phyloP scores from a whole-genome alignment of 257 asterid genomes.

The Eucommia ulmoides region DNA sequence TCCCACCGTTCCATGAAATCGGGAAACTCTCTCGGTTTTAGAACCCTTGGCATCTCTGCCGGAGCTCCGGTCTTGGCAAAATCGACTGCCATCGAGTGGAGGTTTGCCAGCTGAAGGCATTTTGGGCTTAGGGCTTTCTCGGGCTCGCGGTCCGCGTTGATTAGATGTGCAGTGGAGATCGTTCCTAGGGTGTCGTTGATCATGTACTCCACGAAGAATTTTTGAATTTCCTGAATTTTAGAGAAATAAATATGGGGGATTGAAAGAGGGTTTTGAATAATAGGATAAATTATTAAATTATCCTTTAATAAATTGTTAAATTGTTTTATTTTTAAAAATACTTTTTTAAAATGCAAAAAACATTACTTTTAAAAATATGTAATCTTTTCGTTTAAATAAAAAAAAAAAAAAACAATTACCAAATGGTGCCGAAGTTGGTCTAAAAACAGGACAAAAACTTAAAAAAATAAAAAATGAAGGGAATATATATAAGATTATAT shows the following conservation, averaged over 20 bases:
- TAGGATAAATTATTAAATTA: no score
- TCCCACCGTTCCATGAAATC: constrained; percentile 94
- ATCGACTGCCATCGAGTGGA: constrained; percentile 98
- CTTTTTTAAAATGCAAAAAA: no score
- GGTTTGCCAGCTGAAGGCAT: constrained; percentile 77
- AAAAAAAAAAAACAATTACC: no score
- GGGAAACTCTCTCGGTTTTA: constrained; percentile 73
- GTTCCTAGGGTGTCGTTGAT: constrained; percentile 75
- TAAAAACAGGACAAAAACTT: no score
- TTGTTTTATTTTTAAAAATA: no score
- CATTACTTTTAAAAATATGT: no score
- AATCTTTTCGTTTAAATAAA: no score
- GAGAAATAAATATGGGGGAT: no score
- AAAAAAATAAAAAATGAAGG: no score
- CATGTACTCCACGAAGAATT: constrained; percentile 82
- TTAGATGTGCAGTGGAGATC: constrained; percentile 80
- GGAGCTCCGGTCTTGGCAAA: constrained; percentile 92
- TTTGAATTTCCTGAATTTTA: constrained; percentile 84
- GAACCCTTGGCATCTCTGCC: constrained; percentile 75
- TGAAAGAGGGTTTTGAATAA: background rate
- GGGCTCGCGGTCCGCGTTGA: constrained; percentile 79
- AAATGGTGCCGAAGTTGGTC: no score
- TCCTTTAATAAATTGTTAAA: no score
- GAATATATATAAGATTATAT: no score
- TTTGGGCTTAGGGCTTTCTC: constrained; percentile 65